Evolutionary conservation across 148 eudicot species (phyloP).

Genomic region (Talinum fruticosum): DNA sequence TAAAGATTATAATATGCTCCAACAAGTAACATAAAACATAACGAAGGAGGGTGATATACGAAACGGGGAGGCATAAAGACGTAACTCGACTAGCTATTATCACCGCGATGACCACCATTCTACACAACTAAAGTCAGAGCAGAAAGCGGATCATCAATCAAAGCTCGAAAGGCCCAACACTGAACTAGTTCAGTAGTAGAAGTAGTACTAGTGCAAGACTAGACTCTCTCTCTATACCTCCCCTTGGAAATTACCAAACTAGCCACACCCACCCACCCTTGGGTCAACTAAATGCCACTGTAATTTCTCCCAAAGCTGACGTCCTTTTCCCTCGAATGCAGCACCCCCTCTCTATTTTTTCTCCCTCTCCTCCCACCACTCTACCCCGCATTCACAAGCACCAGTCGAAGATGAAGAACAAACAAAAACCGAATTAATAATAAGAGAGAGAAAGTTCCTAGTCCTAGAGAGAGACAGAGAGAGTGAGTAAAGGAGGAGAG

Average conservation of each 20-base stretch:
- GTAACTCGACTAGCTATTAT: too few relatives aligned
- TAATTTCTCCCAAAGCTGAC: conserved; percentile 1
- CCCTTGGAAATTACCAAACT: conserved; percentile 11
- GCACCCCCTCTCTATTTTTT: neutral
- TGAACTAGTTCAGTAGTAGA: neutral
- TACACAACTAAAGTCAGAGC: too few relatives aligned
- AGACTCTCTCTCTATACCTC: conserved; percentile 9
- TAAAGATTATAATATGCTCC: too few relatives aligned
- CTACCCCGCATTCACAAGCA: neutral
- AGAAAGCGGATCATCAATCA: too few relatives aligned
- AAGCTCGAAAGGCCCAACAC: neutral
- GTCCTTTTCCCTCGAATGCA: neutral
- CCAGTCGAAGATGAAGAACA: neutral
- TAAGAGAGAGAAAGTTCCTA: conserved; percentile 8
- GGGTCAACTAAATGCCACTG: conserved; percentile 2
- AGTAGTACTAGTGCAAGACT: neutral
- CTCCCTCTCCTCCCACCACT: neutral
- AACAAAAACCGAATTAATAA: neutral
- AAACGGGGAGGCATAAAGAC: too few relatives aligned
- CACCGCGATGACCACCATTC: too few relatives aligned
- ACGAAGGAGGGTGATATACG: too few relatives aligned
- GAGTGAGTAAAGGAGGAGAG: conserved; percentile 11
- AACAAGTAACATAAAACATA: too few relatives aligned
- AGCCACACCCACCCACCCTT: conserved; percentile 5
- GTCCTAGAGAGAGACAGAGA: conserved; percentile 20